Percentiles rank a stretch among this genome's conserved stretches.
These are phyloP conservation scores for Suzukiozyma palmioleophila DNA, from an alignment of 1,139 yeast genomes.

Conservation along the genomic window DNA sequence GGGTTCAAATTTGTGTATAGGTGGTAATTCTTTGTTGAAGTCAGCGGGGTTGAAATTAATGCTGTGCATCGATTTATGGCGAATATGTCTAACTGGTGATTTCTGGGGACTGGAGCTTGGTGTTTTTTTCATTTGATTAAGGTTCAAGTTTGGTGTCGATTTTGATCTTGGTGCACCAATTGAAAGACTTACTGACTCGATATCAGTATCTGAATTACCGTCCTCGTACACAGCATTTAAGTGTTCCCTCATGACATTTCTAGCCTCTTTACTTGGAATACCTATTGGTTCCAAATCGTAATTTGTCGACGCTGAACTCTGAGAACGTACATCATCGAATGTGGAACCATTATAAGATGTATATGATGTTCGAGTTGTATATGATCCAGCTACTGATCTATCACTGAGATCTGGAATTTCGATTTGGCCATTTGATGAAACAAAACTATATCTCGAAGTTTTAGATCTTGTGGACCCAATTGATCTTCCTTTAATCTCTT, in stretches of 20 bases:
- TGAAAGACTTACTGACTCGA: constrained; percentile 15
- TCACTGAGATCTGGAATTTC: constrained; percentile 40
- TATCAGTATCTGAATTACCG: constrained; percentile 30
- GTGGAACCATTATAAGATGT: constrained; percentile 25
- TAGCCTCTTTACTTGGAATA: constrained; percentile 31
- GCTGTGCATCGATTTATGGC: constrained; percentile 38
- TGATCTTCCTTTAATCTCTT: constrained; percentile 16
- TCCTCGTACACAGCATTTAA: constrained; percentile 22
- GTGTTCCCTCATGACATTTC: constrained; percentile 23
- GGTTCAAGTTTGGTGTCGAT: constrained; percentile 6
- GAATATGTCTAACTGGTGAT: constrained; percentile 33
- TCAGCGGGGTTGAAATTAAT: constrained; percentile 26
- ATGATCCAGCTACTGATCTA: constrained; percentile 16
- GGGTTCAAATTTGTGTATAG: constrained; percentile 2
- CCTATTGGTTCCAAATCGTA: constrained; percentile 32
- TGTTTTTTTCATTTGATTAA: not conserved
- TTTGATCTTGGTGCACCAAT: constrained; percentile 6
- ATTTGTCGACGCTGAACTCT: constrained; percentile 14
- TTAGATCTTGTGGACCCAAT: constrained; percentile 13
- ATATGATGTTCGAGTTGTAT: constrained; percentile 17
- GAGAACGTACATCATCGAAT: constrained; percentile 25
- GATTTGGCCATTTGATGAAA: constrained; percentile 34
- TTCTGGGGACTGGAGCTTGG: not conserved
- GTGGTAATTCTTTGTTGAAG: constrained; percentile 4
- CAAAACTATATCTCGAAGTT: constrained; percentile 21